Percentiles rank a stretch among this genome's conserved stretches.
Evolutionary conservation across 2,329 filamentous ascomycete species (phyloP).

Genomic region (Xylaria sp.): DNA sequence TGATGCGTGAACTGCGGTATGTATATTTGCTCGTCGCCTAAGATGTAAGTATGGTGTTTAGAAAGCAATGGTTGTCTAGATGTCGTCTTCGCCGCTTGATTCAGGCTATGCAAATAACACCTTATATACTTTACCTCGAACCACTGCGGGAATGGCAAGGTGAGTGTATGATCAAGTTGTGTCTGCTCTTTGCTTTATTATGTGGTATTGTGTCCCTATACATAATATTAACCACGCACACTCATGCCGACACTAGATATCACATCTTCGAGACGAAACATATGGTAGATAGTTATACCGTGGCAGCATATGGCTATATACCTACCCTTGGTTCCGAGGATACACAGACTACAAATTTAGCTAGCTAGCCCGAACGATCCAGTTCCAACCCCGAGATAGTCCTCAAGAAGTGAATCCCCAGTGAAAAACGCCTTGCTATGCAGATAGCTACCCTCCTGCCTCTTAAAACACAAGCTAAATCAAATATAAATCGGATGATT

Average conservation of each 20-base stretch:
- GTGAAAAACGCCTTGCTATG: constrained; percentile 34
- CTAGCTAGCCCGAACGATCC: not conserved
- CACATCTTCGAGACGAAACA: not conserved
- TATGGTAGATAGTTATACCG: not conserved
- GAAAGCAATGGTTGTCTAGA: no score
- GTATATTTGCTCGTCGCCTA: no score
- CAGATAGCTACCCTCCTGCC: constrained; percentile 5
- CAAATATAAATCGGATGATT: constrained; percentile 11
- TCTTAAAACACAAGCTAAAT: not conserved
- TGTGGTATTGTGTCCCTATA: not conserved
- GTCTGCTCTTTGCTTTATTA: not conserved
- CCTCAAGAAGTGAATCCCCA: not conserved
- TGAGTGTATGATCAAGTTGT: not conserved
- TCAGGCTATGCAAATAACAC: not conserved
- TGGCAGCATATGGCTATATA: not conserved
- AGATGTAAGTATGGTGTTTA: no score
- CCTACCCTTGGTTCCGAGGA: not conserved
- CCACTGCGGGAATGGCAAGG: no score
- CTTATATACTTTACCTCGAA: not conserved
- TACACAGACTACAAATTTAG: not conserved
- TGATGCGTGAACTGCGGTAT: no score
- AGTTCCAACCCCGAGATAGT: not conserved
- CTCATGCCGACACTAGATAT: not conserved
- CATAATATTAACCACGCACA: not conserved
- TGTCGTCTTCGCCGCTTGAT: not conserved